phyloP scores from a whole-genome alignment of 1,284 basidiomycete species.

The Cutaneotrichosporon daszewskae region DNA sequence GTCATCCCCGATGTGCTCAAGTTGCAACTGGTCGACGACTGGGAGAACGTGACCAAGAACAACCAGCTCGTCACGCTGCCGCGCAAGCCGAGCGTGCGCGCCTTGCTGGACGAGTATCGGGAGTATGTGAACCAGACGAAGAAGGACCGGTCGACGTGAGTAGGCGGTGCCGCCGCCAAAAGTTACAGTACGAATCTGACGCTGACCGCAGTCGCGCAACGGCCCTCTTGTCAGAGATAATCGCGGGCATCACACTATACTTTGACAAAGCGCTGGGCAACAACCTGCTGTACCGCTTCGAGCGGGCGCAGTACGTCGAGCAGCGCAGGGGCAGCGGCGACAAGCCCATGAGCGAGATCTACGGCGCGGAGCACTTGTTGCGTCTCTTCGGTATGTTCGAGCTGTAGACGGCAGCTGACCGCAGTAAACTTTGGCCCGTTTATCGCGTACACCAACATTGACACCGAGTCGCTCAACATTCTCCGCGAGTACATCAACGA shows the following conservation, averaged over 20 bases:
- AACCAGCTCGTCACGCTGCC: constrained; percentile 86
- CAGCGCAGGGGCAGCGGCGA: constrained; percentile 67
- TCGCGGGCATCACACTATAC: constrained; percentile 85
- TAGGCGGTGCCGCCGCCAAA: no score
- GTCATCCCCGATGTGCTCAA: constrained; percentile 85
- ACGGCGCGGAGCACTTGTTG: constrained; percentile 90
- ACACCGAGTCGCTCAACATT: constrained; percentile 73
- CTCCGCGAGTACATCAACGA: constrained; percentile 87
- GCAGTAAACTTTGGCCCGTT: constrained; percentile 60
- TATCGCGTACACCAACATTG: constrained; percentile 86
- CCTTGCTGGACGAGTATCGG: constrained; percentile 74
- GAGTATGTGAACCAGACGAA: constrained; percentile 54
- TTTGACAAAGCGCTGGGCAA: constrained; percentile 87
- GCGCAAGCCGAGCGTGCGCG: constrained; percentile 70
- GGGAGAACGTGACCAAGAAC: constrained; percentile 96
- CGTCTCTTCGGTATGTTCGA: constrained; percentile 73
- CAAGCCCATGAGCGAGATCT: constrained; percentile 82
- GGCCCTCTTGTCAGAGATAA: constrained; percentile 65
- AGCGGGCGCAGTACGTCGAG: constrained; percentile 84
- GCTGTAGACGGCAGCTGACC: not conserved
- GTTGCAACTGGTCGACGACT: constrained; percentile 88
- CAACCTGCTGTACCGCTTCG: constrained; percentile 89
- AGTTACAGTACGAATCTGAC: not conserved
- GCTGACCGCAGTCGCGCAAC: constrained; percentile 52
- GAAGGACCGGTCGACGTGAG: constrained; percentile 51